Percentiles rank a stretch among this genome's conserved stretches.
These are phyloP conservation scores for Closterium sp. DNA, from an alignment of 139 green algal genomes.

Conservation along the genomic window DNA sequence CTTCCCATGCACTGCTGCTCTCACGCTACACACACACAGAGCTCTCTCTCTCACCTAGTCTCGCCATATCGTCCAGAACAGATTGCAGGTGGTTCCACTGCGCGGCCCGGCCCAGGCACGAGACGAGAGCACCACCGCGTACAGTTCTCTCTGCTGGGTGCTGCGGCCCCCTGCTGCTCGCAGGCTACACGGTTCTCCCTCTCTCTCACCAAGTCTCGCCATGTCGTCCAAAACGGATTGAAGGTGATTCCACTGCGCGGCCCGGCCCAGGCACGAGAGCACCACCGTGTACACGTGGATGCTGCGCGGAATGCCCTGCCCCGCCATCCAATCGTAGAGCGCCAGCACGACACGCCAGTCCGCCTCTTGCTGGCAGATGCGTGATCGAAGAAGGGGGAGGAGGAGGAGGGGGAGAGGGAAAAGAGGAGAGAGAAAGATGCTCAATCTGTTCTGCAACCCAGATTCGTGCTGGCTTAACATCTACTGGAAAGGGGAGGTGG, in stretches of 20 bases:
- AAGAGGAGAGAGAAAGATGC: too few relatives aligned
- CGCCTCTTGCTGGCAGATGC: background rate
- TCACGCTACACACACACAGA: too few relatives aligned
- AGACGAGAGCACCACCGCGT: background rate
- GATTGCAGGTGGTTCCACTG: background rate
- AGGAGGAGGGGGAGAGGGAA: too few relatives aligned
- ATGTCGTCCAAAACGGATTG: background rate
- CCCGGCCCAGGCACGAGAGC: background rate
- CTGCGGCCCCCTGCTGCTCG: too few relatives aligned
- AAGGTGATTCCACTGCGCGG: background rate
- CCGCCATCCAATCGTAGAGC: background rate
- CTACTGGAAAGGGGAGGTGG: too few relatives aligned
- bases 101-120: background rate
- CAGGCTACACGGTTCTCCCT: background rate
- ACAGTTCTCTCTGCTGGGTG: too few relatives aligned
- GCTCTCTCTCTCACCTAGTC: too few relatives aligned
- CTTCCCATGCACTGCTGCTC: too few relatives aligned
- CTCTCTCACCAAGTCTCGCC: background rate
- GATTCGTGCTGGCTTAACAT: too few relatives aligned
- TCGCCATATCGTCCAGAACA: background rate
- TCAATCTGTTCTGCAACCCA: too few relatives aligned
- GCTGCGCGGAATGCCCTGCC: background rate
- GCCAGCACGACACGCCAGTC: background rate
- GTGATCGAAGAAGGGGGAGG: too few relatives aligned
- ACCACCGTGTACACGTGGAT: background rate